Percentiles rank a stretch among this genome's conserved stretches.
These are phyloP conservation scores for Kurtzmaniella quercitrusa DNA, from an alignment of 1,139 yeast species.

Conservation along the genomic window DNA sequence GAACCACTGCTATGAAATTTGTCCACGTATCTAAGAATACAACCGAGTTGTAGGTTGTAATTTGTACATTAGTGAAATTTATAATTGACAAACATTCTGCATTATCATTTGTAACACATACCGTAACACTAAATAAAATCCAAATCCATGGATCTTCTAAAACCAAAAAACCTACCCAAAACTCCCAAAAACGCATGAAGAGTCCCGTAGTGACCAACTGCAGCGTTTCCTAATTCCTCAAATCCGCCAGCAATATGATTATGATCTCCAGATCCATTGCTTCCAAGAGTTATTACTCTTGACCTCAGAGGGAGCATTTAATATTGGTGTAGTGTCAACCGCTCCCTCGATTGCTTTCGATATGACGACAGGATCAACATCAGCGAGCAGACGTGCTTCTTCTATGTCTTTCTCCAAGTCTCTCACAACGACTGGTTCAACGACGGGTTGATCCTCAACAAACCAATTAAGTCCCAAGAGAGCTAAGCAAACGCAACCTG, in stretches of 20 bases:
- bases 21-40: constrained; percentile 30
- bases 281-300: neutral
- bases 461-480: constrained; percentile 27
- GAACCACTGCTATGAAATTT: constrained; percentile 60
- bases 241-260: neutral
- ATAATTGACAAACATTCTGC: neutral
- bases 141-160: too few relatives aligned
- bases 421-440: neutral
- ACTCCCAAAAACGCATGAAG: too few relatives aligned
- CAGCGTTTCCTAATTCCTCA: too few relatives aligned
- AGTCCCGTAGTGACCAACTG: too few relatives aligned
- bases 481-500: constrained; percentile 29
- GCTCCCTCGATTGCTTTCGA: neutral
- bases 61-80: neutral
- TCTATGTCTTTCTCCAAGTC: neutral
- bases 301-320: too few relatives aligned
- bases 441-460: constrained; percentile 14
- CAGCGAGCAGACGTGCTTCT: neutral
- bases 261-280: constrained; percentile 5
- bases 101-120: constrained; percentile 11
- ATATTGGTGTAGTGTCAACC: constrained; percentile 4
- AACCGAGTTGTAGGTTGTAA: constrained; percentile 12
- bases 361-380: neutral
- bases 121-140: too few relatives aligned
- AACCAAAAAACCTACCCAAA: too few relatives aligned